phyloP scores from a whole-genome alignment of 371 early-diverging fungal species.

The Haplosporangium sp. region DNA sequence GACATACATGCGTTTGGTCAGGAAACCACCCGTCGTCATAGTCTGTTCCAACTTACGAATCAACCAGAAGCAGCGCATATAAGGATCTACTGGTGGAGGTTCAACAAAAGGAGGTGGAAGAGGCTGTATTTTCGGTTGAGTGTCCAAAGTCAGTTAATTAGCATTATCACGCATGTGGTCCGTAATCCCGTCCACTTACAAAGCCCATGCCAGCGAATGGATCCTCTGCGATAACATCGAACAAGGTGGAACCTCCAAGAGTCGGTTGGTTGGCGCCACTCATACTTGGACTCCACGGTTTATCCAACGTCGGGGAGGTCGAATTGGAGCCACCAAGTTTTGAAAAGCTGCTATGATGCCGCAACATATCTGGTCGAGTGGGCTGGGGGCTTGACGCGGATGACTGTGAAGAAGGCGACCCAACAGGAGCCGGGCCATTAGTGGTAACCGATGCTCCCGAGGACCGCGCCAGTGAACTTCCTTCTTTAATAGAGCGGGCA shows the following conservation, averaged over 20 bases:
- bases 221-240: slow-evolving; percentile 44
- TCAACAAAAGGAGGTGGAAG: slow-evolving; percentile 48
- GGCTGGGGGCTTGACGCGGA: slow-evolving; percentile 11
- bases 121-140: slow-evolving; percentile 16
- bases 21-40: slow-evolving; percentile 57
- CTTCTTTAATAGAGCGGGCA: slow-evolving; percentile 38
- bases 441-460: slow-evolving; percentile 18
- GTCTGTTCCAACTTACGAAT: slow-evolving; percentile 57
- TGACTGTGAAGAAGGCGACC: slow-evolving; percentile 22
- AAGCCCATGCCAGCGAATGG: slow-evolving; percentile 44
- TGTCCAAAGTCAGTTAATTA: not conserved
- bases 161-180: too few relatives aligned
- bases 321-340: slow-evolving; percentile 25
- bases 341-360: slow-evolving; percentile 33
- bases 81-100: slow-evolving; percentile 46
- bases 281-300: slow-evolving; percentile 38
- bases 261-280: slow-evolving; percentile 5
- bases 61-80: slow-evolving; percentile 58
- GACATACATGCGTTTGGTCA: slow-evolving; percentile 57
- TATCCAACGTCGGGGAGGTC: slow-evolving; percentile 40
- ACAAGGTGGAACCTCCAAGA: slow-evolving; percentile 32
- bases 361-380: slow-evolving; percentile 21
- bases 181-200: slow-evolving; percentile 21
- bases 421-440: slow-evolving; percentile 9
- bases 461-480: slow-evolving; percentile 28